phyloP scores from a whole-genome alignment of 2,329 filamentous ascomycete species.

The Hymenoscyphus repandus region DNA sequence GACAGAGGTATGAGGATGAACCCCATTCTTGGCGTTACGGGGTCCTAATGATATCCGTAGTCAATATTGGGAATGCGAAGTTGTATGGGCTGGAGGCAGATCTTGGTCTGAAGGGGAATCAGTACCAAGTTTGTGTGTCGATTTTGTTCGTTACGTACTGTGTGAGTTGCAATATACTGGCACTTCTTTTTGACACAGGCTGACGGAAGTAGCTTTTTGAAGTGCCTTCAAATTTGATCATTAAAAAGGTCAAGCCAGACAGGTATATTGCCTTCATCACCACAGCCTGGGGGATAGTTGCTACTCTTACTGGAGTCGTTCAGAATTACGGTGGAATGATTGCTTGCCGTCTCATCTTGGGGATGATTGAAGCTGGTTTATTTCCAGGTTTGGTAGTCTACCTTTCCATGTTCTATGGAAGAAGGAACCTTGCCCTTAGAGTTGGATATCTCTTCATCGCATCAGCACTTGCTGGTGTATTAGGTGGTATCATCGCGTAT shows the following conservation, averaged over 20 bases:
- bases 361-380: constrained; percentile 52
- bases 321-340: constrained; percentile 49
- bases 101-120: constrained; percentile 44
- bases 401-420: constrained; percentile 60
- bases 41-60: constrained; percentile 21
- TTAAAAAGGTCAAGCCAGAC: constrained; percentile 41
- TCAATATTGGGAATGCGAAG: constrained; percentile 55
- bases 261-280: constrained; percentile 44
- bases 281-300: constrained; percentile 44
- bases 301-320: constrained; percentile 48
- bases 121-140: constrained; percentile 52
- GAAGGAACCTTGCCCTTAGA: constrained; percentile 54
- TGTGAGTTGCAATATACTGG: not conserved
- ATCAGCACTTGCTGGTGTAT: constrained; percentile 57
- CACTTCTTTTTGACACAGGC: not conserved
- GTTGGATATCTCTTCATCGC: constrained; percentile 58
- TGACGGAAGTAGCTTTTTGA: constrained; percentile 30
- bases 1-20: not conserved
- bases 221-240: constrained; percentile 41
- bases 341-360: constrained; percentile 50
- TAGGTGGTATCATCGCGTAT: constrained; percentile 60
- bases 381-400: constrained; percentile 56
- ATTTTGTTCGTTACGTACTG: constrained; percentile 48
- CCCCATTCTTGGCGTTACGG: not conserved
- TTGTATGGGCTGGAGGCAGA: constrained; percentile 55